phyloP scores from a whole-genome alignment of 768 basidiomycete genomes.

The Sarcodon aspratus region DNA sequence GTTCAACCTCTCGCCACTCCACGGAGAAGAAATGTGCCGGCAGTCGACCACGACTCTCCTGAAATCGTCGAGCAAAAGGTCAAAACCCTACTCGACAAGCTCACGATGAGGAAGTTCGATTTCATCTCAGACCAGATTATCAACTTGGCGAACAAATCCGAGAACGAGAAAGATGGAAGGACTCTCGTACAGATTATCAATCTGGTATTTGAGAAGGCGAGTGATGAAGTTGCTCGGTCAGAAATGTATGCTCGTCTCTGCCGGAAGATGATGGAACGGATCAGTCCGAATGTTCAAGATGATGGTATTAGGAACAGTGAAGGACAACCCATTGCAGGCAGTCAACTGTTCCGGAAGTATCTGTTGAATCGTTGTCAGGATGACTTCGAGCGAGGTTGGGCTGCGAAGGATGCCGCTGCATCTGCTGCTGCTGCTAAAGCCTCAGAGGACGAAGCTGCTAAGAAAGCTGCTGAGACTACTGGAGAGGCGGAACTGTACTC shows the following conservation, averaged over 20 bases:
- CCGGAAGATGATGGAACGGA: conserved; percentile 90
- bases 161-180: conserved; percentile 85
- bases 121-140: conserved; percentile 94
- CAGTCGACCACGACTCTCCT: conserved; percentile 54
- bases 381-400: conserved; percentile 96
- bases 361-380: conserved; percentile 94
- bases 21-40: conserved; percentile 55
- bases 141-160: conserved; percentile 87
- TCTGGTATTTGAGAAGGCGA: conserved; percentile 95
- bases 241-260: conserved; percentile 97
- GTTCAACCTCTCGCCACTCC: conserved; percentile 82
- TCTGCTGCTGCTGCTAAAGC: conserved; percentile 81
- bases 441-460: conserved; percentile 72
- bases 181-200: conserved; percentile 94
- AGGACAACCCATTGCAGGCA: conserved; percentile 85
- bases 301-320: conserved; percentile 73
- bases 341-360: conserved; percentile 93
- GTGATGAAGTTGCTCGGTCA: conserved; percentile 90
- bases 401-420: conserved; percentile 76
- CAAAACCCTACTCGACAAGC: conserved; percentile 84
- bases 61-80: conserved; percentile 91
- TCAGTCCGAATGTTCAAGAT: conserved; percentile 81
- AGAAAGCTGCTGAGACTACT: conserved; percentile 50
- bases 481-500: conserved; percentile 72
- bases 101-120: conserved; percentile 95